Conservation (phyloP, 2,329 filamentous ascomycete genomes). For the Colletotrichum viniferum region DNA sequence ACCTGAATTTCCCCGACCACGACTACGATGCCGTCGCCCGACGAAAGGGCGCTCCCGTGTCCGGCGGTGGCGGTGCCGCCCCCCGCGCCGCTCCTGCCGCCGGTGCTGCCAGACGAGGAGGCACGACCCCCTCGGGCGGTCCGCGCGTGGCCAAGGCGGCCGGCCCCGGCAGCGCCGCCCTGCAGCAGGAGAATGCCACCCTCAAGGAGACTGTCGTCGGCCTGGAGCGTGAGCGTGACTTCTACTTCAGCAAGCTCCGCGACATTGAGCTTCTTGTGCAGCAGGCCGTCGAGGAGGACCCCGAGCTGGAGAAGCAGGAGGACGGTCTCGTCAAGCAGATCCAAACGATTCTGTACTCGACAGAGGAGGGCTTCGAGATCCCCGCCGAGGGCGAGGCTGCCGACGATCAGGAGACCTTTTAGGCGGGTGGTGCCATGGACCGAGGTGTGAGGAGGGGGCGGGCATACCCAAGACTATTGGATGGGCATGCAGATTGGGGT, state of each 20-base stretch:
- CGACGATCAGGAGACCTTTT: conserved; percentile 84
- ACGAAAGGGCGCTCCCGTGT: conserved; percentile 75
- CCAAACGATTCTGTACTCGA: conserved; percentile 95
- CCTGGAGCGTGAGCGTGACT: conserved; percentile 94
- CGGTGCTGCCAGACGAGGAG: conserved; percentile 57
- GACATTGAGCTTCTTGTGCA: conserved; percentile 97
- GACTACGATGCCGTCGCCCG: conserved; percentile 92
- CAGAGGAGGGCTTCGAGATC: conserved; percentile 92
- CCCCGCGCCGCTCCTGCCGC: conserved; percentile 51
- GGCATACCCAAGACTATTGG: neutral
- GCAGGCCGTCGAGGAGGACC: conserved; percentile 89
- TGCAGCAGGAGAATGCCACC: conserved; percentile 84
- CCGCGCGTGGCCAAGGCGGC: conserved; percentile 51
- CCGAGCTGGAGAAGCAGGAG: conserved; percentile 92
- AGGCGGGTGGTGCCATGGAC: conserved; percentile 10
- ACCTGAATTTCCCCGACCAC: conserved; percentile 95
- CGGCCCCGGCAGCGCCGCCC: conserved; percentile 66
- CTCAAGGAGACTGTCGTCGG: conserved; percentile 96
- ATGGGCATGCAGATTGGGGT: neutral
- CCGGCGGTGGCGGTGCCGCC: conserved; percentile 47
- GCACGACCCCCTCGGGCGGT: conserved; percentile 63
- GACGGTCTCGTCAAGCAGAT: conserved; percentile 93
- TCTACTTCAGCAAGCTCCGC: conserved; percentile 98
- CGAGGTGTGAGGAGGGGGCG: neutral
- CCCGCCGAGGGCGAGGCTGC: conserved; percentile 75